These are phyloP conservation scores for Leccinum pachyderme DNA, from an alignment of 1,284 basidiomycete genomes.

Conservation along the genomic window DNA sequence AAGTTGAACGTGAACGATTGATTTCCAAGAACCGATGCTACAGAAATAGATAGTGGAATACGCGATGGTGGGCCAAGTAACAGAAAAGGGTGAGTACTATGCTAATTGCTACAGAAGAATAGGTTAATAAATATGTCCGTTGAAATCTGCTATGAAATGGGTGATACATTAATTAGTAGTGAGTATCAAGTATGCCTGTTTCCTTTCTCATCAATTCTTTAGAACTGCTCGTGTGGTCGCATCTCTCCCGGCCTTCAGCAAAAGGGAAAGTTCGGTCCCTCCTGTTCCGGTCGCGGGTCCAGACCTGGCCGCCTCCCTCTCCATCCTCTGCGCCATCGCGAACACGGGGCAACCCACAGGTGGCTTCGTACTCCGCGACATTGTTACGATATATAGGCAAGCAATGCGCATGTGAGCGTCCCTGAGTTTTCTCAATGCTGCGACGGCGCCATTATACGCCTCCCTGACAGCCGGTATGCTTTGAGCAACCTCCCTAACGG, in stretches of 20 bases:
- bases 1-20: neutral
- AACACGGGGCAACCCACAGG: constrained; percentile 50
- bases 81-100: constrained; percentile 15
- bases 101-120: constrained; percentile 32
- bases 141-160: neutral
- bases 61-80: constrained; percentile 8
- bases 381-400: constrained; percentile 79
- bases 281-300: constrained; percentile 79
- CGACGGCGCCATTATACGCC: constrained; percentile 79
- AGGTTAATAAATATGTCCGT: constrained; percentile 29
- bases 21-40: constrained; percentile 15
- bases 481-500: constrained; percentile 59
- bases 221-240: constrained; percentile 72
- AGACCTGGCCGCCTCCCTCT: constrained; percentile 39
- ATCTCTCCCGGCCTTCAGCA: constrained; percentile 87
- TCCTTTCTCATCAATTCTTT: constrained; percentile 23
- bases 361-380: constrained; percentile 56
- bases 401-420: constrained; percentile 90
- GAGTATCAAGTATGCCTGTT: constrained; percentile 1
- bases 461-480: constrained; percentile 56
- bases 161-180: constrained; percentile 15
- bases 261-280: constrained; percentile 76
- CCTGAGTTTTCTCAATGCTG: constrained; percentile 77
- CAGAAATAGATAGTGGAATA: constrained; percentile 16
- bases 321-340: constrained; percentile 53